A percentile compares a stretch with the other conserved stretches of the same genome.
phyloP scores from a whole-genome alignment of 1,139 yeast species.

The Yarrowia galli region DNA sequence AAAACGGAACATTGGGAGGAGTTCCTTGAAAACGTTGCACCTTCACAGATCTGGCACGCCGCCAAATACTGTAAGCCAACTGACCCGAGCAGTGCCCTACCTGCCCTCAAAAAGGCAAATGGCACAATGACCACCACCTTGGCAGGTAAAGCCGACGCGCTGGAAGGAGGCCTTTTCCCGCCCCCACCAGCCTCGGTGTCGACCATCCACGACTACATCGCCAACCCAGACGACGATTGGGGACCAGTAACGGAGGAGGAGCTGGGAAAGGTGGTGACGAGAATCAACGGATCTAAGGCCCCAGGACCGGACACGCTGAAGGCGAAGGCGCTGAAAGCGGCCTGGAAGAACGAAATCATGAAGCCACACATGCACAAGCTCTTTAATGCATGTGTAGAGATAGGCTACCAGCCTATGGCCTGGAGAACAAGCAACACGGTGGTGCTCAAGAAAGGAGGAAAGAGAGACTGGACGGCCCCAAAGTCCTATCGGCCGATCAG shows the following conservation, averaged over 20 bases:
- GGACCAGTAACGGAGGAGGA: not conserved
- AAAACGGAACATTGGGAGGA: not conserved
- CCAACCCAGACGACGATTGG: not conserved
- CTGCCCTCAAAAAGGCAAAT: not conserved
- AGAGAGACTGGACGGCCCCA: not conserved
- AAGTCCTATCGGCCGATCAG: not conserved
- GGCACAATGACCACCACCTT: not conserved
- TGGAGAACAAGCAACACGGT: slow-evolving; percentile 4
- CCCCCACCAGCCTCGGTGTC: not conserved
- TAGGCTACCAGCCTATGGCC: not conserved
- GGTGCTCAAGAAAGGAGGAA: not conserved
- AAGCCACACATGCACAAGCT: not conserved
- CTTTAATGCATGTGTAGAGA: not conserved
- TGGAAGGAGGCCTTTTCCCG: not conserved
- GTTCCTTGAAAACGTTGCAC: not conserved
- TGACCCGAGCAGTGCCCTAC: not conserved
- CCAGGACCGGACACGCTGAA: not conserved
- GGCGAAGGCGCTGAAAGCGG: not conserved
- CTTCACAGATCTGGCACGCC: not conserved
- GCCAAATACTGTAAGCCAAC: not conserved
- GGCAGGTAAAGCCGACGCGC: not conserved
- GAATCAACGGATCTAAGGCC: not conserved
- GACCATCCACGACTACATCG: not conserved
- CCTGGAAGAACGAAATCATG: not conserved
- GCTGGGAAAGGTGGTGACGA: not conserved